Evolutionary conservation across 768 basidiomycete genomes (phyloP), one percentile per base, ranked within the genome.

Genomic region (Boletus tomentosulus): DNA sequence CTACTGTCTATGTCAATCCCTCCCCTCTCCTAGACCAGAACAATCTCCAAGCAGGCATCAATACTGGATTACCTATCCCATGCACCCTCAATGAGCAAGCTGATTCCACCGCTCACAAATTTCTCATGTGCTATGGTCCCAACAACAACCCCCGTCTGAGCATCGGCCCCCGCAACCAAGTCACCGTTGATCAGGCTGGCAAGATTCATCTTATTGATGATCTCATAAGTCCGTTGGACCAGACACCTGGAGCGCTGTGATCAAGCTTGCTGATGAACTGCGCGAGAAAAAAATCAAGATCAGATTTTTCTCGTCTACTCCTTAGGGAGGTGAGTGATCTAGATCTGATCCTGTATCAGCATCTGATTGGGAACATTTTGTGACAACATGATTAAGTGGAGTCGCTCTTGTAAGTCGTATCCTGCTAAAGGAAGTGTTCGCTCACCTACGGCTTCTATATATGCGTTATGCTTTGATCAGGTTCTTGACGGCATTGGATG

Each of bases 401-500:
- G 95, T 98, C 57, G 95, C 95, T 41, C 82, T 98, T 46, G 89
- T 90, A 69, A 67, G 87, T 79, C 43, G 28, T 57, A 50, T 34
- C 59, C 46, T 63, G 56, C 67, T 53, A 58, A 59, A 48, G 51
- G 3, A 48, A 51, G 12, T 33, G 13, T 33, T 52, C 45, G 43
- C 57, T 65, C 50, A 63, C 55, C 41, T 45, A 49, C 54, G 54
- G 54, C 54, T 57, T 53, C 45, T 52, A 38, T 65, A 90, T 81
- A 96, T 98, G 92, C 85, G 94, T 61, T 93, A 97, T 71, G 92
- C 94, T 30, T 74, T 98, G 62, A 87, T 97, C 69, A 81, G 95
- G 54, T 87, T 98, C 74, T 78, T 91, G 74, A 75, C 80, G 47
- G 79, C 81, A 47, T 73, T 92, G 50, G 92, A 92, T 56, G 88